Evolutionary conservation across 768 basidiomycete genomes (phyloP).

Genomic region (Dentipellis sp.): DNA sequence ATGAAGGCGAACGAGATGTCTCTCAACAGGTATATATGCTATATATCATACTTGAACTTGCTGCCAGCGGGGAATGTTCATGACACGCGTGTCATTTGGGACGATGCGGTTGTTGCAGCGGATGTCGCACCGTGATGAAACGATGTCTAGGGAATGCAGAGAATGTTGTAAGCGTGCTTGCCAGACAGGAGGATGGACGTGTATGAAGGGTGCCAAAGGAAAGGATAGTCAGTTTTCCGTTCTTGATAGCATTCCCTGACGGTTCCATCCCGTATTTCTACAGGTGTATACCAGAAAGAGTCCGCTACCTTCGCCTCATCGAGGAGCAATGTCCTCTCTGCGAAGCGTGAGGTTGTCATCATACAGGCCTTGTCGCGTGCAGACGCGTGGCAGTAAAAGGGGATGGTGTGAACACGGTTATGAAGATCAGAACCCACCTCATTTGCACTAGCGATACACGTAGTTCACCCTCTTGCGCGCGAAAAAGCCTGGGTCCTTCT

Average conservation of each 20-base stretch:
- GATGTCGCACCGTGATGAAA: background rate
- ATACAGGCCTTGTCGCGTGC: background rate
- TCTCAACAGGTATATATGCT: too few relatives aligned
- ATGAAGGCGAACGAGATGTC: too few relatives aligned
- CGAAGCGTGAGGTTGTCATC: background rate
- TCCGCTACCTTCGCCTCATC: slow-evolving; percentile 1
- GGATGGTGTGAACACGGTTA: too few relatives aligned
- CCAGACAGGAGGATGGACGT: background rate
- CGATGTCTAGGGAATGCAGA: background rate
- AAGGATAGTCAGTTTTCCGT: slow-evolving; percentile 45
- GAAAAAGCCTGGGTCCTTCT: too few relatives aligned
- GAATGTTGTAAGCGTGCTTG: background rate
- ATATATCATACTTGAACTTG: background rate
- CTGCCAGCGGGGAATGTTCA: background rate
- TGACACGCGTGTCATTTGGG: background rate
- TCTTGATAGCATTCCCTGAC: slow-evolving; percentile 34
- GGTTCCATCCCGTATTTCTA: slow-evolving; percentile 30
- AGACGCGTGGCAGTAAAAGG: too few relatives aligned
- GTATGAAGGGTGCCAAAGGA: background rate
- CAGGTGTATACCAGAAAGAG: slow-evolving; percentile 33
- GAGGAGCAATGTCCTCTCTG: background rate
- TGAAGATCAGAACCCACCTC: too few relatives aligned
- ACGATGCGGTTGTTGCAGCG: background rate
- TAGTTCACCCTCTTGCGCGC: too few relatives aligned
- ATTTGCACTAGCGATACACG: too few relatives aligned